A percentile compares a stretch with the other conserved stretches of the same genome.
Conservation (phyloP, 2,329 filamentous ascomycete species). For the Nemania sp. region DNA sequence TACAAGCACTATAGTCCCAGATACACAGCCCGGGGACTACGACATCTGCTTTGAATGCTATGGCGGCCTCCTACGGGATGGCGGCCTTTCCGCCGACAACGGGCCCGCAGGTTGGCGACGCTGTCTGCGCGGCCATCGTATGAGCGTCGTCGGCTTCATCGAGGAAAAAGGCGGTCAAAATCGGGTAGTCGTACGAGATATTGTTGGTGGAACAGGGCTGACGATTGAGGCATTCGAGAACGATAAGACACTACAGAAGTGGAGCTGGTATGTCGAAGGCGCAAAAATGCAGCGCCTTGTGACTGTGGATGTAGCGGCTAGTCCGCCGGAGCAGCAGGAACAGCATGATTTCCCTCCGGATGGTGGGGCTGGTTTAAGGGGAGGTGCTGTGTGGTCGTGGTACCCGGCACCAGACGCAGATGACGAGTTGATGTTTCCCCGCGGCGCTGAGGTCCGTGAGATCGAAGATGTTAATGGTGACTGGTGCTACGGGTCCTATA, state of each 20-base stretch:
- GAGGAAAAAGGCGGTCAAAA: slow-evolving; percentile 75
- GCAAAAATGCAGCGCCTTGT: slow-evolving; percentile 61
- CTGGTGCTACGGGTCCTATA: slow-evolving; percentile 90
- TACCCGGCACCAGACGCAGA: slow-evolving; percentile 73
- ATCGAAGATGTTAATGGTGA: slow-evolving; percentile 89
- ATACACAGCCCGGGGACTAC: slow-evolving; percentile 76
- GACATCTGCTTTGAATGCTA: slow-evolving; percentile 88
- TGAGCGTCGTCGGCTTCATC: slow-evolving; percentile 83
- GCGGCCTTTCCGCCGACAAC: slow-evolving; percentile 78
- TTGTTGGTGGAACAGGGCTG: slow-evolving; percentile 81
- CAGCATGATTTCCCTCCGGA: slow-evolving; percentile 73
- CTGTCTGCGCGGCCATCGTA: slow-evolving; percentile 83
- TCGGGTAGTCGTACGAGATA: slow-evolving; percentile 75
- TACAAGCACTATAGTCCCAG: slow-evolving; percentile 62
- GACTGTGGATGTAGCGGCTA: slow-evolving; percentile 62
- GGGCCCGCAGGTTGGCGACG: slow-evolving; percentile 85
- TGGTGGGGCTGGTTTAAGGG: slow-evolving; percentile 75
- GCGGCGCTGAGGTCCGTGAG: slow-evolving; percentile 84
- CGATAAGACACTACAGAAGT: slow-evolving; percentile 59
- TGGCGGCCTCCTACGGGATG: slow-evolving; percentile 69
- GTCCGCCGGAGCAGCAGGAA: slow-evolving; percentile 51
- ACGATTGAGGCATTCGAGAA: slow-evolving; percentile 66
- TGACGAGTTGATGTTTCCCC: slow-evolving; percentile 87
- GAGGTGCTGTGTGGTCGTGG: slow-evolving; percentile 80
- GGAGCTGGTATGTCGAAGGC: slow-evolving; percentile 62